Evolutionary conservation across 2,329 filamentous ascomycete species (phyloP), one percentile per base, ranked within the genome.

Genomic region (Madurella fahalii): DNA sequence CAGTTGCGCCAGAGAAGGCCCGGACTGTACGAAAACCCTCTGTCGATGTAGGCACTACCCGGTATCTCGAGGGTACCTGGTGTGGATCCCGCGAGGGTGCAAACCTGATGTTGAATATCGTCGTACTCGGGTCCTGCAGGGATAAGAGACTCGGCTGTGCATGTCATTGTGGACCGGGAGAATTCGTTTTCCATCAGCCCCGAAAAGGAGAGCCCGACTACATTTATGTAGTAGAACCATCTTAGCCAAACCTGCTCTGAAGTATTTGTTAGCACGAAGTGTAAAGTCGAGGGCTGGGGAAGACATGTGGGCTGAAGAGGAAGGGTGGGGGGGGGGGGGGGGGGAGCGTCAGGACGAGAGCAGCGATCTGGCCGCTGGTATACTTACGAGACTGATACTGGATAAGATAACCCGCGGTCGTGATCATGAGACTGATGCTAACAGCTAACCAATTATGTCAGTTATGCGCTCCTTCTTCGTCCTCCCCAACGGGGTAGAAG

Each of bases 101-200:
- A 96, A 1, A 90, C 86, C 70, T 94, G 90, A 64, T 92, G 76
- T 40, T 81, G 75, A 64, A 91, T 84, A 57, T 92, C 78, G 55
- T 72, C 75, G 63, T 95, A 95, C 1, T 78, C 81, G 1, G 81
- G 76, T 0, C 90, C 90, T 3, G 76, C 80, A 0, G 90, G 90
- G 17, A 95, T 77, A 4, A 95, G 73, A 0, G 83, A 89, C 43
- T 80, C 77, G 2, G 76, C 75, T 0, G 81, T 82, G 65, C 91
- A 96, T 0, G 79, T 83, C 67, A 95, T 74, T 30, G 85, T 77
- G 41, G 89, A 75, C 11, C 81, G 73, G 37, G 79, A 77, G 64
- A 96, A 95, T 66, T 96, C 91, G 64, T 95, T 96, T 64, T 89
- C 83, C 89, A 95, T 94, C 71, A 96, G 71, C 2, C 84, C 76